Evolutionary conservation across 2,329 filamentous ascomycete genomes (phyloP).

Genomic region (Fusarium tjaetaba): DNA sequence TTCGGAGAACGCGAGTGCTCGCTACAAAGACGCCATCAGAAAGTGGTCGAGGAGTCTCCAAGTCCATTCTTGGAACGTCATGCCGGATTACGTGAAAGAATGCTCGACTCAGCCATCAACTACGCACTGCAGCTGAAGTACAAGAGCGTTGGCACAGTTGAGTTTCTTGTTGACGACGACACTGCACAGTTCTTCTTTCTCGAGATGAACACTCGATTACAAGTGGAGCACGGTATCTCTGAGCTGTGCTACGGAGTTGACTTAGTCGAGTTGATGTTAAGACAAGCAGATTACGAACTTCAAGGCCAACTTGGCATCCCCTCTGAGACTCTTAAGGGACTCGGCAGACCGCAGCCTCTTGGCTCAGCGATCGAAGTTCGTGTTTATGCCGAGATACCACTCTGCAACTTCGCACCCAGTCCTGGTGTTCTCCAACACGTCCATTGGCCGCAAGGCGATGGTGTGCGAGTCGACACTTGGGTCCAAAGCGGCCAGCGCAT

Average conservation of each 20-base stretch:
- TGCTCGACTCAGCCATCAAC: not conserved
- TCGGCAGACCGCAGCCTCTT: not conserved
- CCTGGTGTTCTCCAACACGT: not conserved
- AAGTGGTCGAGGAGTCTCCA: constrained; percentile 54
- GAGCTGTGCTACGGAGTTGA: constrained; percentile 80
- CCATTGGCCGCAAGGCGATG: not conserved
- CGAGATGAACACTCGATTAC: constrained; percentile 69
- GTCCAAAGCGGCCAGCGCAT: not conserved
- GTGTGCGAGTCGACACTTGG: not conserved
- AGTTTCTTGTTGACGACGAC: not conserved
- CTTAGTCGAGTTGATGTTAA: constrained; percentile 65
- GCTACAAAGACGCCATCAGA: constrained; percentile 74
- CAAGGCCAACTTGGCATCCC: constrained; percentile 11
- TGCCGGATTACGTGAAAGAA: not conserved
- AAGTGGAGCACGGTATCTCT: constrained; percentile 82
- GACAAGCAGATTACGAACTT: constrained; percentile 45
- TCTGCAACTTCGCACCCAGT: not conserved
- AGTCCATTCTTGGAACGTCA: not conserved
- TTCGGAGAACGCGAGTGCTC: constrained; percentile 75
- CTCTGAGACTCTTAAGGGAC: not conserved
- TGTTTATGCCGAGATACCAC: not conserved
- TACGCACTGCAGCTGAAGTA: not conserved
- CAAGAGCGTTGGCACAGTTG: constrained; percentile 43
- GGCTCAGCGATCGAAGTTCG: not conserved
- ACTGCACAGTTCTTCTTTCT: constrained; percentile 62